A percentile compares a stretch with the other conserved stretches of the same genome.
phyloP scores from a whole-genome alignment of 225 moss, liverwort and hornwort genomes.

The Asterella californica region DNA sequence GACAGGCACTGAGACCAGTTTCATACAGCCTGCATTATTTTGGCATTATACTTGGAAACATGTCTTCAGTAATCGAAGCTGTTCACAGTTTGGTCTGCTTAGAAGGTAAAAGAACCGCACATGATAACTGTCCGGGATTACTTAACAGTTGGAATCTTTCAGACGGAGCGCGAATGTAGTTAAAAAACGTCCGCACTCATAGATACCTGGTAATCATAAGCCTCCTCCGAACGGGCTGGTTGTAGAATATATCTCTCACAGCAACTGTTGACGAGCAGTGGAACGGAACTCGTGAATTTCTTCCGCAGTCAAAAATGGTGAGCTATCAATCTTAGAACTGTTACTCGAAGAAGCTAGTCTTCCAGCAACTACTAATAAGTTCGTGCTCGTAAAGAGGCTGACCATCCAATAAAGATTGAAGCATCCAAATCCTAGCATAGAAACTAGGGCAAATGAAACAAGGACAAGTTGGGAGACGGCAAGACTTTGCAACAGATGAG shows the following conservation, averaged over 20 bases:
- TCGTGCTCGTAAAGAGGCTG: not conserved
- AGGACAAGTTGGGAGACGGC: not conserved
- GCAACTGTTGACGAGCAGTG: conserved; percentile 47
- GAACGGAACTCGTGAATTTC: not conserved
- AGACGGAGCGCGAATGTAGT: not conserved
- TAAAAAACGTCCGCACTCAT: too few relatives aligned
- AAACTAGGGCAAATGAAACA: not conserved
- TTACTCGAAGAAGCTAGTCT: not conserved
- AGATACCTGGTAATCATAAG: conserved; percentile 61
- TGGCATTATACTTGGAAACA: not conserved
- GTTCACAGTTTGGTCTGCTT: not conserved
- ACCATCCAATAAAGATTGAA: not conserved
- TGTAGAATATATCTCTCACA: conserved; percentile 82
- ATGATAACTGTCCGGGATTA: not conserved
- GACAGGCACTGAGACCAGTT: not conserved
- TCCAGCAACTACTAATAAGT: not conserved
- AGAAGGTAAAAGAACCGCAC: not conserved
- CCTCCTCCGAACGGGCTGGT: conserved; percentile 92
- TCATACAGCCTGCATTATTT: not conserved
- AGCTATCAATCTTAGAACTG: not conserved
- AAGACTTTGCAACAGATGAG: not conserved
- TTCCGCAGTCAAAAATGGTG: not conserved
- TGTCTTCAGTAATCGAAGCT: not conserved
- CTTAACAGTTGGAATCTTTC: not conserved
- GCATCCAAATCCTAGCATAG: not conserved